phyloP scores from a whole-genome alignment of 1,284 basidiomycete species.

The Malassezia brasiliensis region DNA sequence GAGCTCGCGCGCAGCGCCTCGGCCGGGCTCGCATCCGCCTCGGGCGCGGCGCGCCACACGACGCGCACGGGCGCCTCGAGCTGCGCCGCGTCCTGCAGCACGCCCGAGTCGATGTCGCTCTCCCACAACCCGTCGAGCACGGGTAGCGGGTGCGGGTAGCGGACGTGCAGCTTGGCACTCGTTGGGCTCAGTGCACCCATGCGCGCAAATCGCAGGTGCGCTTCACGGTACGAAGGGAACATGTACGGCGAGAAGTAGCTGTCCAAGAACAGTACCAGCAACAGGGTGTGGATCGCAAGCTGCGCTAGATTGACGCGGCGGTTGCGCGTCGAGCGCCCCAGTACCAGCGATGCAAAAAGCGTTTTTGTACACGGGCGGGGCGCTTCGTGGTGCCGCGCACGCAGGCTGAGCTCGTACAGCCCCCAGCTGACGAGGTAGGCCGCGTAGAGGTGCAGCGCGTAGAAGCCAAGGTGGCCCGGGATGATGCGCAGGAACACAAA shows the following conservation, averaged over 20 bases:
- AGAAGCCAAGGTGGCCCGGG: slow-evolving; percentile 21
- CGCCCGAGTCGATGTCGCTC: slow-evolving; percentile 20
- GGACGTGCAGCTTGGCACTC: slow-evolving; percentile 35
- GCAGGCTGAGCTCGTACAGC: slow-evolving; percentile 25
- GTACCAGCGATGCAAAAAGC: slow-evolving; percentile 10
- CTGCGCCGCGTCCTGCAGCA: slow-evolving; percentile 19
- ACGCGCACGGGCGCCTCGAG: slow-evolving; percentile 31
- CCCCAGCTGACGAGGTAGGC: slow-evolving; percentile 26
- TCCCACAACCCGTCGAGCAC: slow-evolving; percentile 28
- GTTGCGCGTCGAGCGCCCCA: slow-evolving; percentile 31
- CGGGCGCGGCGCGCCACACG: slow-evolving; percentile 20
- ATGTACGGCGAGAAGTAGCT: slow-evolving; percentile 39
- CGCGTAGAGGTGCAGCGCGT: slow-evolving; percentile 1
- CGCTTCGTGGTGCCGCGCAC: slow-evolving; percentile 4
- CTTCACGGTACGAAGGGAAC: slow-evolving; percentile 43
- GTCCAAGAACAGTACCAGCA: slow-evolving; percentile 38
- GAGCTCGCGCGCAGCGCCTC: slow-evolving; percentile 8
- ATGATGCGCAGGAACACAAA: slow-evolving; percentile 41
- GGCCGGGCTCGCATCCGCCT: slow-evolving; percentile 8
- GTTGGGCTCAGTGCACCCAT: slow-evolving; percentile 36
- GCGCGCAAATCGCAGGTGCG: slow-evolving; percentile 39
- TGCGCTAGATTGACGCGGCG: slow-evolving; percentile 27
- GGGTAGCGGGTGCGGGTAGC: slow-evolving; percentile 39
- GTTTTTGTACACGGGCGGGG: neutral
- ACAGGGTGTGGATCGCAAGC: slow-evolving; percentile 29